Conservation (phyloP, 1,139 yeast genomes). For the Yamadazyma mexicana region DNA sequence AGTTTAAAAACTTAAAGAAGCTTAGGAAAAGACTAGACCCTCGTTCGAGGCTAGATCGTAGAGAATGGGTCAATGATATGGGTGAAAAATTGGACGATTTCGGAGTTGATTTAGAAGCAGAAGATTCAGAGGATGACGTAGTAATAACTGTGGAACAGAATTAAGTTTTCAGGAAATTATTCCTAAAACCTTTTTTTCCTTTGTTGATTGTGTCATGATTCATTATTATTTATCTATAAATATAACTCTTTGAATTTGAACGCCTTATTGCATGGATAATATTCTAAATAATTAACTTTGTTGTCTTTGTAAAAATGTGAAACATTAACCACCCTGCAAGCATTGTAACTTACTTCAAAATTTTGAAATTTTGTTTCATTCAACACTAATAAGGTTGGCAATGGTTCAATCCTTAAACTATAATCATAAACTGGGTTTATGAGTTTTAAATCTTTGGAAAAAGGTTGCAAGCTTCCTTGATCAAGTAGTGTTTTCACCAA, state of each 20-base stretch:
- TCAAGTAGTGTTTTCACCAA: constrained; percentile 78
- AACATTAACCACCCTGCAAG: constrained; percentile 77
- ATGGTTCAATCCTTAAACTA: constrained; percentile 68
- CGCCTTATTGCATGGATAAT: constrained; percentile 57
- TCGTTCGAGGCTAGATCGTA: constrained; percentile 30
- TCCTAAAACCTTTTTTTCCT: too few relatives aligned
- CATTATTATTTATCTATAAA: constrained; percentile 17
- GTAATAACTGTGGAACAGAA: neutral
- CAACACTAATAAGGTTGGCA: constrained; percentile 69
- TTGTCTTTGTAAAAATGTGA: constrained; percentile 52
- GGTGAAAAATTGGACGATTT: constrained; percentile 83
- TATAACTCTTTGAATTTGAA: constrained; percentile 50
- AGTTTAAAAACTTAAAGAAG: constrained; percentile 17
- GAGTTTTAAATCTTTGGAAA: constrained; percentile 59
- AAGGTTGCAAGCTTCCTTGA: constrained; percentile 88
- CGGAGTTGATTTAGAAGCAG: constrained; percentile 83
- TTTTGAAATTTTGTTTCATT: constrained; percentile 70
- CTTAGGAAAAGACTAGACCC: constrained; percentile 32
- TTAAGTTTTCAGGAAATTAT: too few relatives aligned
- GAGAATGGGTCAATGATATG: constrained; percentile 70
- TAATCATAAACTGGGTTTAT: constrained; percentile 71
- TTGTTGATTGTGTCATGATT: neutral
- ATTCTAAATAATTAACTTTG: constrained; percentile 67
- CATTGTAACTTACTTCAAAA: constrained; percentile 77
- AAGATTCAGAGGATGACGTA: constrained; percentile 23